Base-by-base conservation (phyloP, 2,329 filamentous ascomycete genomes). In the Fonsecaea erecta region DNA sequence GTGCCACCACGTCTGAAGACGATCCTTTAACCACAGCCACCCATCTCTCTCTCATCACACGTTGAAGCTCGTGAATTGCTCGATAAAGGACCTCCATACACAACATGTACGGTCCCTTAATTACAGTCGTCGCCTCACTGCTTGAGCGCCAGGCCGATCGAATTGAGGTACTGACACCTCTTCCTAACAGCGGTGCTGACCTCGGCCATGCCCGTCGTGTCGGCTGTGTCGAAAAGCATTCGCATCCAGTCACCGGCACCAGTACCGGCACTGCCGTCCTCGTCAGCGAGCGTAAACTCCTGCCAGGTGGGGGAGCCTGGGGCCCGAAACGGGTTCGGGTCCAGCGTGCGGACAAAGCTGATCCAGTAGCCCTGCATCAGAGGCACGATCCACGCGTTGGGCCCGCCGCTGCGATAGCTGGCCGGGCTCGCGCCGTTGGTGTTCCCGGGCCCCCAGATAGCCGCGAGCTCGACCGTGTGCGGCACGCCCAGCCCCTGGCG, bases 281-380 rank as follows among this genome's bases (percentile, higher is more conserved):
- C 60, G 14, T 32, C 37, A 1, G 37, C 14, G 32, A 26, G 43
- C 14, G 51, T 53, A 34, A 68, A 71, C 40, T 62, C 57, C 14
- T 69, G 56, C 69, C 69, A 71, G 24, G 30, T 34, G 12, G 69
- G 67, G 0, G 62, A 28, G 2, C 65, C 65, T 4, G 58, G 24
- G 1, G 51, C n/a, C 52, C 59, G 48, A 37, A 68, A 52, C 16
- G 71, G 79, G 73, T 93, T 93, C 0, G 90, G 90, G 74, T 93
- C 81, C 40, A 86, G 82, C 0, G 80, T 81, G 28, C 84, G 78
- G 66, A 93, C 86, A 73, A 93, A 93, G 68, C 87, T 90, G 1
- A 87, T 85, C 89, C 89, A 93, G 75, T 92, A 93, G 0, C 81
- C 83, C 72, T 91, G 88, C 30, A 90, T 83, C 0, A 89, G 77